Base-by-base conservation (phyloP, 208 protist species). In the Kentomonas sorsogonicus region DNA sequence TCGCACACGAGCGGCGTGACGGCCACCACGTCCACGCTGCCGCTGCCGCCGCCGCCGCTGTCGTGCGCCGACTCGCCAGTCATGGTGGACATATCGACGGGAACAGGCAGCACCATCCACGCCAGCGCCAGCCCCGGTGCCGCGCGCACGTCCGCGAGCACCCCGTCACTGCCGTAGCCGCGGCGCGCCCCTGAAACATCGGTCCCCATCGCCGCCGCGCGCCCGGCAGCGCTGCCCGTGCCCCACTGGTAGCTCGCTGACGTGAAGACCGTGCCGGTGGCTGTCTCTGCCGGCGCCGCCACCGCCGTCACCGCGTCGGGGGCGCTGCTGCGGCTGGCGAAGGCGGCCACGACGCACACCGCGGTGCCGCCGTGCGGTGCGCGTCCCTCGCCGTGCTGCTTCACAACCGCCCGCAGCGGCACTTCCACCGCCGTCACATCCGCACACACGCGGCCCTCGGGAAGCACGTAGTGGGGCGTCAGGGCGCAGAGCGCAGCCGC, bases 1-100 rank as follows among this genome's bases (percentile, higher is more conserved):
- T 86, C 74, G 52, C 79, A 81, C 23, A 86, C 71, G 9, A 86
- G 72, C 22, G 74, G 79, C 4, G 68, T 63, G 15, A 78, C 51
- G n/a, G 79, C 65, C 9, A 71, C 62, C 2, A 85, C n/a, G 36
- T 58, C 51, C 34, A 63, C 61, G 23, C 61, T 40, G 20, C 51
- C 11, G 15, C 13, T 1, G 54, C 40, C 13, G 44, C 11, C 15
- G 40, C 44, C 36, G 33, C 13, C 36, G 33, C 36, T 52, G n/a
- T 40, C 67, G 5, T 25, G 20, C 22, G 16, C 23, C 29, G 52
- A 43, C 29, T 66, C 38, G 20, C 36, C 29, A 23, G 3, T n/a
- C n/a, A n/a, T n/a, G n/a, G n/a, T 53, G 7, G 26, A 23, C 1
- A 44, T 60, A 41, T 18, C 39, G 4, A 39, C 22, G 3, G 58